Conservation (phyloP, 2,329 filamentous ascomycete genomes). For the Chrysoporthe deuterocubensis region DNA sequence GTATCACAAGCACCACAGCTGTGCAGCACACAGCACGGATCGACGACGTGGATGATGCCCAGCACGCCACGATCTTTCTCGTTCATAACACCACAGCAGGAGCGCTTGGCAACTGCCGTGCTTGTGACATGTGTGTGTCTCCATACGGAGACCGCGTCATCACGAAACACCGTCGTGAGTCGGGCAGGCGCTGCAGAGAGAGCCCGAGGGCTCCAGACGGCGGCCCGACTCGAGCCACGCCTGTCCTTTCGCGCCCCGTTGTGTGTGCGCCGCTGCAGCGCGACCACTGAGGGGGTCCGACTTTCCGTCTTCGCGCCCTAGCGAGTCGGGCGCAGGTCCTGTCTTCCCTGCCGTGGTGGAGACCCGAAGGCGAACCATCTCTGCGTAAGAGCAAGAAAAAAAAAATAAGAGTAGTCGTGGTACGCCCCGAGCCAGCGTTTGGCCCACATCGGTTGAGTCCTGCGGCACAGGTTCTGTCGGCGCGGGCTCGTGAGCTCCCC, state of each 20-base stretch:
- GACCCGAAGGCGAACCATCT: neutral
- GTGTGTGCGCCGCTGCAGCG: neutral
- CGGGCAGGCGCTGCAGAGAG: neutral
- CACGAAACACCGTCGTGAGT: neutral
- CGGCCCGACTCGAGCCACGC: neutral
- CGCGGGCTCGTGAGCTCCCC: neutral
- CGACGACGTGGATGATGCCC: neutral
- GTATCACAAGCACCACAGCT: neutral
- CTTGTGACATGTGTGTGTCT: neutral
- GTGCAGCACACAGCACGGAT: neutral
- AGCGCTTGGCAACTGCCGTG: neutral
- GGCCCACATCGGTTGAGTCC: neutral
- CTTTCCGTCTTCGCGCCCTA: neutral
- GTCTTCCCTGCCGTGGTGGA: neutral
- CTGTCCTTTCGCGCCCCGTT: neutral
- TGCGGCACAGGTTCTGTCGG: neutral
- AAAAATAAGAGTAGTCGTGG: neutral
- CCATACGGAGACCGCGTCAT: neutral
- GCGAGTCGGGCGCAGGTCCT: neutral
- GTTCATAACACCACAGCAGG: neutral
- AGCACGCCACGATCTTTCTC: constrained; percentile 1
- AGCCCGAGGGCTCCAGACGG: neutral
- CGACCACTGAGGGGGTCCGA: neutral
- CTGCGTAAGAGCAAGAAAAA: neutral
- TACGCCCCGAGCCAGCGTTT: neutral